These are phyloP conservation scores for Gastrolobium bilobum DNA, from an alignment of 306 rosid genomes.

Conservation along the genomic window DNA sequence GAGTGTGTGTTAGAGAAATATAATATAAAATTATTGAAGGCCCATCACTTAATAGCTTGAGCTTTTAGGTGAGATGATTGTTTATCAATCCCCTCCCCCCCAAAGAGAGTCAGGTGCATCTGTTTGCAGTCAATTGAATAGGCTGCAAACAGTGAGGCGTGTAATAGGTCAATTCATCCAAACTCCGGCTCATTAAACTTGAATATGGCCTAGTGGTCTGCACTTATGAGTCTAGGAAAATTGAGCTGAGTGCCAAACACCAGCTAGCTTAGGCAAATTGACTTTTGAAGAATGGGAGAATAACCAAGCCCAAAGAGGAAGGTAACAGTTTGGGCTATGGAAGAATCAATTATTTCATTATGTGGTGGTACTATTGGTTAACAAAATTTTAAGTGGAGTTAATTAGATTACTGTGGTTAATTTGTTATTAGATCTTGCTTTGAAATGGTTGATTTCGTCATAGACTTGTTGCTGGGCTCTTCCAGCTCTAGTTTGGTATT, in stretches of 20 bases:
- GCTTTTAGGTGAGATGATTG: too few relatives aligned
- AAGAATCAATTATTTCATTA: neutral
- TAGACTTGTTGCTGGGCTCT: neutral
- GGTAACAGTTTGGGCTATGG: neutral
- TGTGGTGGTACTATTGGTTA: neutral
- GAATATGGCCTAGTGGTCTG: conserved; percentile 8
- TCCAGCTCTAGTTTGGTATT: neutral
- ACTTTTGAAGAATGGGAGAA: conserved; percentile 3
- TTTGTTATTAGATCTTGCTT: neutral
- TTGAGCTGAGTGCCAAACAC: conserved; percentile 6
- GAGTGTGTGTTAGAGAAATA: too few relatives aligned
- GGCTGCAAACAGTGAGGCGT: conserved; percentile 3
- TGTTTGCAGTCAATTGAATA: conserved; percentile 5
- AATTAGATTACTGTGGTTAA: neutral
- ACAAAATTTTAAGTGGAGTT: conserved; percentile 13
- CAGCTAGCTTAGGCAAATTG: conserved; percentile 1
- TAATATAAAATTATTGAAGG: too few relatives aligned
- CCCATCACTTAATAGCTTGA: too few relatives aligned
- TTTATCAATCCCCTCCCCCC: too few relatives aligned
- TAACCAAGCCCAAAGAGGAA: neutral
- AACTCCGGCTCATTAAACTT: neutral
- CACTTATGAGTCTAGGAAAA: neutral
- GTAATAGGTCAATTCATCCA: conserved; percentile 1
- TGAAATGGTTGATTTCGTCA: neutral
- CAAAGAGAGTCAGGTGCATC: conserved; percentile 9